Percentiles rank a stretch among this genome's conserved stretches.
Conservation (phyloP, 148 eudicot species). For the Vaccinium myrtillus region DNA sequence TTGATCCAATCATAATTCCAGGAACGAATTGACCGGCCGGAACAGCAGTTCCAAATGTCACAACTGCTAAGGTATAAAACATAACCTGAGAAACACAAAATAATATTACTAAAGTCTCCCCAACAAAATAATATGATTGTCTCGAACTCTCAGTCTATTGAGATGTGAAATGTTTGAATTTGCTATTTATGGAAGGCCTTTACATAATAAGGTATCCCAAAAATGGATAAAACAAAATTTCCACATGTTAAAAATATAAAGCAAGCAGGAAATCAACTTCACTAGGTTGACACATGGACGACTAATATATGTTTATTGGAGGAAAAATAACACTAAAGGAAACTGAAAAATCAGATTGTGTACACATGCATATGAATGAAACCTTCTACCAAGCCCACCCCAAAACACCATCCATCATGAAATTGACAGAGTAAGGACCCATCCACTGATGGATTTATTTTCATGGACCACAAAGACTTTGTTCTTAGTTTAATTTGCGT, state of each 20-base stretch:
- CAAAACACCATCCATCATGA: not conserved
- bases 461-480: not conserved
- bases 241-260: not conserved
- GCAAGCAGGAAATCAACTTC: not conserved
- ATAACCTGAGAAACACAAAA: constrained; percentile 53
- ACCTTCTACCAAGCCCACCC: not conserved
- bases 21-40: constrained; percentile 99
- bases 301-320: not conserved
- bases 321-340: not conserved
- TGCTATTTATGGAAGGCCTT: not conserved
- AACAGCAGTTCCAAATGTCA: constrained; percentile 97
- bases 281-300: not conserved
- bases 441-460: not conserved
- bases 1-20: constrained; percentile 98
- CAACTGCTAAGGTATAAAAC: constrained; percentile 90
- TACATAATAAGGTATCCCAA: not conserved
- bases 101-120: not conserved
- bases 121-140: not conserved
- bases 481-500: not conserved
- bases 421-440: not conserved
- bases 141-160: not conserved
- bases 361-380: not conserved
- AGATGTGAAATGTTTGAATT: not conserved
- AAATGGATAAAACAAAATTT: not conserved
- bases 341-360: not conserved